These are phyloP conservation scores for Carnegiea gigantea DNA, from an alignment of 179 eudicot genomes.

Conservation along the genomic window DNA sequence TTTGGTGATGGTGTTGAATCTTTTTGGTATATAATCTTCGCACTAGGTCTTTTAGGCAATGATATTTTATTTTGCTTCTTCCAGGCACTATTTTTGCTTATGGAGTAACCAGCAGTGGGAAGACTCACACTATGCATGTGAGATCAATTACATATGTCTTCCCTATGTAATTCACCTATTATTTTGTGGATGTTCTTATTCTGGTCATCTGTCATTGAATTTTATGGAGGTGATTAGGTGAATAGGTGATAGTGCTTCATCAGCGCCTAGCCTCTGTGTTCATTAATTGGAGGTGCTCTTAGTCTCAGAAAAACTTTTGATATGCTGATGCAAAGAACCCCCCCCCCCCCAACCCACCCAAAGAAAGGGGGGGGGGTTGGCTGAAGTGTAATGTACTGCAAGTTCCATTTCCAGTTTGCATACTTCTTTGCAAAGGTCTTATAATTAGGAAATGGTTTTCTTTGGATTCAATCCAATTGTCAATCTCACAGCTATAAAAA, in stretches of 20 bases:
- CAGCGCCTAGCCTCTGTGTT: background rate
- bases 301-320: background rate
- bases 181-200: constrained; percentile 10
- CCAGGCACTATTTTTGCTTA: constrained; percentile 96
- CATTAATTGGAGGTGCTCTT: background rate
- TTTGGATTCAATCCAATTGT: too few relatives aligned
- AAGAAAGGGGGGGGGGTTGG: too few relatives aligned
- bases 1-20: background rate
- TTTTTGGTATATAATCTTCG: background rate
- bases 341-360: too few relatives aligned
- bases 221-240: background rate
- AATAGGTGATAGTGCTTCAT: background rate
- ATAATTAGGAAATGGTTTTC: too few relatives aligned
- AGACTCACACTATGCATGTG: constrained; percentile 98
- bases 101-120: constrained; percentile 98
- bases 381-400: too few relatives aligned
- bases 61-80: constrained; percentile 17
- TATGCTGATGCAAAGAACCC: background rate
- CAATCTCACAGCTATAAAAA: too few relatives aligned
- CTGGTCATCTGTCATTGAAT: background rate
- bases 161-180: constrained; percentile 6
- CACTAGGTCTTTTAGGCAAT: background rate
- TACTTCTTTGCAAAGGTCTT: too few relatives aligned
- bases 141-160: constrained; percentile 20
- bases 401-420: too few relatives aligned